phyloP scores from a whole-genome alignment of 2,329 filamentous ascomycete species.

The Diaporthe capsici region DNA sequence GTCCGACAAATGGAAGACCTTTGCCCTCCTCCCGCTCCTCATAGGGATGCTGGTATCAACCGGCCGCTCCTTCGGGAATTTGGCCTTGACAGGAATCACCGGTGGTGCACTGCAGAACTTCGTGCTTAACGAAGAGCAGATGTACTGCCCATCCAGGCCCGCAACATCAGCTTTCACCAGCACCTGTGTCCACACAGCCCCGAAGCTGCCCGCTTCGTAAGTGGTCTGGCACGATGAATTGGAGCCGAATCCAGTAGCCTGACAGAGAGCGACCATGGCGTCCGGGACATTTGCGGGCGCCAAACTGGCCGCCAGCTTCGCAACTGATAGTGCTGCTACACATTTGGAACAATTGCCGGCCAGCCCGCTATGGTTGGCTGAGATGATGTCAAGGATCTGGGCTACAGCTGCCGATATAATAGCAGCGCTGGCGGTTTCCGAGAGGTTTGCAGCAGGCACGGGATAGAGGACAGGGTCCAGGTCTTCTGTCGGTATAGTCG shows the following conservation, averaged over 20 bases:
- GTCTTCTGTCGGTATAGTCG: constrained; percentile 62
- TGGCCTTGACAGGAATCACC: constrained; percentile 60
- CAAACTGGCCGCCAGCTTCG: constrained; percentile 63
- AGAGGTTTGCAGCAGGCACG: constrained; percentile 59
- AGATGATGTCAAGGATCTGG: constrained; percentile 62
- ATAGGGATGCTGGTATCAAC: constrained; percentile 57
- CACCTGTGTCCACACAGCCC: constrained; percentile 71
- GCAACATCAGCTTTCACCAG: constrained; percentile 66
- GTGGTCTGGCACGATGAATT: constrained; percentile 62
- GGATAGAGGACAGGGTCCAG: constrained; percentile 66
- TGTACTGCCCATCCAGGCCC: constrained; percentile 69
- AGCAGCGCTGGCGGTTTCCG: constrained; percentile 53
- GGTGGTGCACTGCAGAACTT: constrained; percentile 63
- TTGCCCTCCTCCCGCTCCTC: constrained; percentile 66
- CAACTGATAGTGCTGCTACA: constrained; percentile 63
- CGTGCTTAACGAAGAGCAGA: constrained; percentile 65
- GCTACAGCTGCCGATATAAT: constrained; percentile 58
- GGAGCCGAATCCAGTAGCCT: constrained; percentile 60
- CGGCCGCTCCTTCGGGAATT: constrained; percentile 70
- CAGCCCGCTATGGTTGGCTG: constrained; percentile 51
- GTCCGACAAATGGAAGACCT: constrained; percentile 69
- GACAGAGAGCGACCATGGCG: constrained; percentile 66
- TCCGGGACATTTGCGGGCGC: constrained; percentile 64
- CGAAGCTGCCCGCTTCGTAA: constrained; percentile 63
- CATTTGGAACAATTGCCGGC: constrained; percentile 66